Evolutionary conservation across 2,329 filamentous ascomycete species (phyloP), one percentile per base, ranked within the genome.

Genomic region (Blumeria graminis): DNA sequence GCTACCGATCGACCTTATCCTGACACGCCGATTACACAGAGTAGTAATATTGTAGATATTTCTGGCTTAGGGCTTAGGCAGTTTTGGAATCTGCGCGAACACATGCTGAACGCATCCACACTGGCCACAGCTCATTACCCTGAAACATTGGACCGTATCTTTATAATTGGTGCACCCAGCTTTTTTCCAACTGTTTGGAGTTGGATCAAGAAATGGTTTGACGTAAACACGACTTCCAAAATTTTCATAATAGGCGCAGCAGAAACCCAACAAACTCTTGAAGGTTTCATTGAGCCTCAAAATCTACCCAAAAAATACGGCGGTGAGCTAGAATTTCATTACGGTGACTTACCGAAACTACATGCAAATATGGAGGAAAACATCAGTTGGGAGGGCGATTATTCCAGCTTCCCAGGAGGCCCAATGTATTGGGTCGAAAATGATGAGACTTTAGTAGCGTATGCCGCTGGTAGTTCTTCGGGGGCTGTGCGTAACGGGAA

Each of bases 201-300:
- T 61, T 94, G 88, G 87, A 77, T 94, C 70, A 94, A 94, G 74
- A 82, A 84, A 65, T 94, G 89, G 88, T 94, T 94, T 65, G 84
- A 89, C 70, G 89, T 89, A 6, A 87, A 88, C 60, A 95, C 90
- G 36, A 86, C 88, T 3, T 92, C 86, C 64, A 96, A 96, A 72
- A 95, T 96, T 68, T 94, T 94, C 68, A 92, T 96, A 63, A 78
- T 96, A 56, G 75, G 75, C 52, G 72, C 78, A 8, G 66, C 77
- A 56, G 86, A 94, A 68, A 82, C 93, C 56, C 77, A 81, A 62
- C 72, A 82, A 14, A 90, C 86, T 1, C 77, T 96, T 32, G 77
- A 81, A 61, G 74, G 78, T 56, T 95, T 90, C 70, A 87, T 96
- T 66, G 84, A 94, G 56, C 74, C 78, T 0, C 74, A 77, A 56